Conservation (phyloP, 176 grass and related monocot species). For the Oropetium thomaeum region DNA sequence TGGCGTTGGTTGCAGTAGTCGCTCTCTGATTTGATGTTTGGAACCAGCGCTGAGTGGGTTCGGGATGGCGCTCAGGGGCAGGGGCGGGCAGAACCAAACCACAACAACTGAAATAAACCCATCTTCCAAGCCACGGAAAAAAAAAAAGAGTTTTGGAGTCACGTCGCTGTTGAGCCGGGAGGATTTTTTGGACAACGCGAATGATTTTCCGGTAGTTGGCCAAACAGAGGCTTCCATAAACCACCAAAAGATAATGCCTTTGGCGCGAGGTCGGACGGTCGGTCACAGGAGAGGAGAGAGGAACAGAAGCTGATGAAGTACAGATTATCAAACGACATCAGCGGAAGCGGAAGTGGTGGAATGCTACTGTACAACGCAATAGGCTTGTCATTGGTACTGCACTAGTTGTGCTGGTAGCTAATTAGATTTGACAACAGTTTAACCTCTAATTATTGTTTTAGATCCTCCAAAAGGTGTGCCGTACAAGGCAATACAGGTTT, state of each 20-base stretch:
- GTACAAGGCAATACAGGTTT: not conserved
- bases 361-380: not conserved
- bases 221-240: conserved; percentile 1
- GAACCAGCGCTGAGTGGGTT: too few relatives aligned
- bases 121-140: conserved; percentile 1
- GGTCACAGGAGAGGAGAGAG: not conserved
- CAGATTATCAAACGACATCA: not conserved
- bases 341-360: not conserved
- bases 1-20: conserved; percentile 19
- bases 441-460: not conserved
- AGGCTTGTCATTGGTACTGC: not conserved
- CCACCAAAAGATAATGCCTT: not conserved
- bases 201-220: not conserved
- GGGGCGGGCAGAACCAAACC: not conserved
- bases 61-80: too few relatives aligned
- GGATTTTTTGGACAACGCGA: conserved; percentile 14
- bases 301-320: not conserved
- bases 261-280: not conserved
- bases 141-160: not conserved
- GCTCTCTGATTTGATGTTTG: conserved; percentile 24
- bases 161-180: conserved; percentile 21
- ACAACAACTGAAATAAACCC: conserved; percentile 15
- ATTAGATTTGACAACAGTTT: conserved; percentile 10
- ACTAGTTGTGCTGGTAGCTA: not conserved
- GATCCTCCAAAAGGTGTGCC: not conserved